Conservation (phyloP, 2,329 filamentous ascomycete species). For the Ophiocordyceps camponoti-floridani region DNA sequence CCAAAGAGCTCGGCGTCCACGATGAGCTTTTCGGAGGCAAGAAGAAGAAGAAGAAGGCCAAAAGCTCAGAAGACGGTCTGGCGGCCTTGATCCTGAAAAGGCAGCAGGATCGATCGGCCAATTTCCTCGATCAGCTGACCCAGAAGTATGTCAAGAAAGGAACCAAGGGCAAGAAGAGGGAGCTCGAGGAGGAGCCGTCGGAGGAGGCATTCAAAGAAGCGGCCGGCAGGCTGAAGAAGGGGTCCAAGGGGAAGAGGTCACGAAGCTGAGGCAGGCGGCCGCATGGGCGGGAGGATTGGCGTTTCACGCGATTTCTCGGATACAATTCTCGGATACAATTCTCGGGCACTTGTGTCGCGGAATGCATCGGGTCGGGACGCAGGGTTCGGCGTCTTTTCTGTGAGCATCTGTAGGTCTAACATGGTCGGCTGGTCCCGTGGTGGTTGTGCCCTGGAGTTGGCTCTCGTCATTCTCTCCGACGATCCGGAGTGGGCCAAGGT, state of each 20-base stretch:
- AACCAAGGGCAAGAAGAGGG: conserved; percentile 34
- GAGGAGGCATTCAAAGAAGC: conserved; percentile 44
- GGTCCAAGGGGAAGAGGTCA: conserved; percentile 1
- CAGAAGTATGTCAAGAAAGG: conserved; percentile 50
- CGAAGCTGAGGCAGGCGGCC: neutral
- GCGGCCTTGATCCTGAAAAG: conserved; percentile 59
- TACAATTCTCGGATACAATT: neutral
- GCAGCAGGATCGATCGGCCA: conserved; percentile 41
- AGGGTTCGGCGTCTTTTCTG: neutral
- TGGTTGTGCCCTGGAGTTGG: neutral
- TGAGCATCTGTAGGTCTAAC: neutral
- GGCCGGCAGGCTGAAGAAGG: conserved; percentile 24
- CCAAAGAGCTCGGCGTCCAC: conserved; percentile 56
- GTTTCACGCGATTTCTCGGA: neutral
- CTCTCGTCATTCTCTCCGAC: no score
- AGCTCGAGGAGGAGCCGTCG: conserved; percentile 43
- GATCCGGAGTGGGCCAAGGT: neutral
- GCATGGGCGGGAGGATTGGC: neutral
- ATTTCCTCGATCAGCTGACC: conserved; percentile 56
- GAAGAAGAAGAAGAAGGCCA: conserved; percentile 20
- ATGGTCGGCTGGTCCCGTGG: neutral
- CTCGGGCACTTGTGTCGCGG: neutral
- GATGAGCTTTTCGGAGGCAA: conserved; percentile 45
- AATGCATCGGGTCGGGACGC: neutral
- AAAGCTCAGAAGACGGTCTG: conserved; percentile 33